Percentiles rank a stretch among this genome's conserved stretches.
phyloP scores from a whole-genome alignment of 257 asterid species.

The Rehmannia glutinosa region DNA sequence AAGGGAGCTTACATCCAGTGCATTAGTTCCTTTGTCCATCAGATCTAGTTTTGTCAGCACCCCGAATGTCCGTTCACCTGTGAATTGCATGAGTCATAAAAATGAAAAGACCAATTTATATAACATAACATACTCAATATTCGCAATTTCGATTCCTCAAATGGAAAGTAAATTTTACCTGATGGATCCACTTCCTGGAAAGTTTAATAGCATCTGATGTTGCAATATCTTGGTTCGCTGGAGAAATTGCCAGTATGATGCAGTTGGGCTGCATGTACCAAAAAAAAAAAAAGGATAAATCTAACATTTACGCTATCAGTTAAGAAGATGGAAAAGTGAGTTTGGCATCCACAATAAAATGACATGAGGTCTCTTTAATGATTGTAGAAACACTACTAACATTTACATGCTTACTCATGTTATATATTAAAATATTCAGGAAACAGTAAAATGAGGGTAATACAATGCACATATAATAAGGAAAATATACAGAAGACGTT shows the following conservation, averaged over 20 bases:
- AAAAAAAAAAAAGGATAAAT: not conserved
- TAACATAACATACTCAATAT: not conserved
- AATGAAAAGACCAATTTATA: slow-evolving; percentile 3
- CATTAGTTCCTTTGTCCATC: slow-evolving; percentile 97
- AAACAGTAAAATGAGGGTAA: not conserved
- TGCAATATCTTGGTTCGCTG: slow-evolving; percentile 97
- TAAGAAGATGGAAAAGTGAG: not conserved
- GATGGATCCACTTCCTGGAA: slow-evolving; percentile 90
- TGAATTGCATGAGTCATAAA: slow-evolving; percentile 17
- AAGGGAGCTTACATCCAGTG: slow-evolving; percentile 58
- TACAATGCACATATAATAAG: not conserved
- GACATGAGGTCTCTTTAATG: not conserved
- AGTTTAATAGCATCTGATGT: slow-evolving; percentile 96
- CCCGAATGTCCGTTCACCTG: slow-evolving; percentile 95
- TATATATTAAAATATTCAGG: no score
- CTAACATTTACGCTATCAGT: not conserved
- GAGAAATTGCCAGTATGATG: slow-evolving; percentile 87
- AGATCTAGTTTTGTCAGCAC: slow-evolving; percentile 90
- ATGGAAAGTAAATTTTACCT: slow-evolving; percentile 34
- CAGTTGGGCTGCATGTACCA: slow-evolving; percentile 64
- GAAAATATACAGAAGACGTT: not conserved
- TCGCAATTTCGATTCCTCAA: not conserved
- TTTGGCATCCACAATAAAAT: not conserved
- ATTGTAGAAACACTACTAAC: not conserved
- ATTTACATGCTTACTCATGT: no score